Evolutionary conservation across 768 basidiomycete species (phyloP).

Genomic region (Crucibulum laeve): DNA sequence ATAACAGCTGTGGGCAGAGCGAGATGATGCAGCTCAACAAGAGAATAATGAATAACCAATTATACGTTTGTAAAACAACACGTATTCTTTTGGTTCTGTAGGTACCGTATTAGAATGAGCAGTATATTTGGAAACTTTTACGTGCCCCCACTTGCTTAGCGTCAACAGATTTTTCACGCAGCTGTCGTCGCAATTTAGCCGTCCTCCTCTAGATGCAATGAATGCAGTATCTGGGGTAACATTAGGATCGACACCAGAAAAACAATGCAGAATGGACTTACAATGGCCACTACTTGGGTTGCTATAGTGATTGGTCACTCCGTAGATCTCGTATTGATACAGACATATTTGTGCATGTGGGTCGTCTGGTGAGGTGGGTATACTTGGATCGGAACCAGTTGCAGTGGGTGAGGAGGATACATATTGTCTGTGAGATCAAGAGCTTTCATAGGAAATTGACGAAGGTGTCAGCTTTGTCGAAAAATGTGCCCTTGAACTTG

Average conservation of each 20-base stretch:
- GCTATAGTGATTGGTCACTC: constrained; percentile 94
- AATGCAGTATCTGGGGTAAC: constrained; percentile 78
- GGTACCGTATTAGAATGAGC: constrained; percentile 7
- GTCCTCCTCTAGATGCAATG: constrained; percentile 80
- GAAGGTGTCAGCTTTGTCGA: constrained; percentile 93
- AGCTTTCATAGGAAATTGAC: constrained; percentile 75
- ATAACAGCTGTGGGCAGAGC: constrained; percentile 14
- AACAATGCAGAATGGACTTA: constrained; percentile 34
- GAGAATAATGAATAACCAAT: constrained; percentile 22
- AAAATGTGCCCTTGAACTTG: constrained; percentile 86
- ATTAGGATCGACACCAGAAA: neutral
- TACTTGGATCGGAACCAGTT: constrained; percentile 51
- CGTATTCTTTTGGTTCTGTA: constrained; percentile 63
- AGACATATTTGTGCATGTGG: constrained; percentile 82
- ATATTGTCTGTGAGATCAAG: constrained; percentile 76
- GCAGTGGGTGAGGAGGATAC: constrained; percentile 77
- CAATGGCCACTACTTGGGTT: constrained; percentile 95
- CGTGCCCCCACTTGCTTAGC: constrained; percentile 81
- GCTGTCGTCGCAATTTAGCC: constrained; percentile 95
- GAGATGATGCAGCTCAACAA: constrained; percentile 9
- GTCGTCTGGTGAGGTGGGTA: constrained; percentile 51
- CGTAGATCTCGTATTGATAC: constrained; percentile 92
- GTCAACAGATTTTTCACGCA: constrained; percentile 69
- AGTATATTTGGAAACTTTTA: constrained; percentile 5
- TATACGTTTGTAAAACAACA: constrained; percentile 74